Conservation (phyloP, 495 filamentous ascomycete genomes). For the Podospora conica region DNA sequence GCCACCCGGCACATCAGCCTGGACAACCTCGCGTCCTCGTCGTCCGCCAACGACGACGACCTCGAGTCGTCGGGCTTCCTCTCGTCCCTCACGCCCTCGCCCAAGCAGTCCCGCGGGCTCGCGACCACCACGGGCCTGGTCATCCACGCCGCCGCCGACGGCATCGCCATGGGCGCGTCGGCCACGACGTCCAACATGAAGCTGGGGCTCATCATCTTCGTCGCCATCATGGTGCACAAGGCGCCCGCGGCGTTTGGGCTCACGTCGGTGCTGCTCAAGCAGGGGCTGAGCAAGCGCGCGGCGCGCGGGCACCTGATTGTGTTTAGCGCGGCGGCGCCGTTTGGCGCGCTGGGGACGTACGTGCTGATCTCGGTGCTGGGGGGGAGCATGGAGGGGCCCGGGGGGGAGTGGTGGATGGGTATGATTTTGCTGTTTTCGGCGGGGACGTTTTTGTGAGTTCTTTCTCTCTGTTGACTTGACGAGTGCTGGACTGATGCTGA, state of each 20-base stretch:
- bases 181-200: conserved; percentile 63
- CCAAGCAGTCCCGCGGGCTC: conserved; percentile 46
- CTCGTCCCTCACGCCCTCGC: conserved; percentile 41
- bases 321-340: conserved; percentile 85
- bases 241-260: conserved; percentile 93
- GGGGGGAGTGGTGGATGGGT: conserved; percentile 78
- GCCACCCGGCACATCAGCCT: conserved; percentile 67
- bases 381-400: conserved; percentile 38
- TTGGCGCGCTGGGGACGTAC: conserved; percentile 81
- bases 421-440: conserved; percentile 86
- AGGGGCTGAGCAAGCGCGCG: conserved; percentile 78
- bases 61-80: conserved; percentile 50
- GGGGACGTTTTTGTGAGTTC: conserved; percentile 86
- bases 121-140: conserved; percentile 87
- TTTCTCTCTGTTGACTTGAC: not conserved
- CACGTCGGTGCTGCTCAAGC: conserved; percentile 80
- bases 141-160: conserved; percentile 96
- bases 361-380: conserved; percentile 67
- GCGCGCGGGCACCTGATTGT: conserved; percentile 80
- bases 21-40: conserved; percentile 58
- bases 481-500: not conserved
- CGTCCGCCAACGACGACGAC: conserved; percentile 34
- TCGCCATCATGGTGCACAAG: conserved; percentile 97
- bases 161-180: conserved; percentile 89
- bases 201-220: conserved; percentile 80